Percentiles rank a stretch among this genome's conserved stretches.
phyloP scores from a whole-genome alignment of 179 eudicot genomes.

The Patellifolia procumbens region DNA sequence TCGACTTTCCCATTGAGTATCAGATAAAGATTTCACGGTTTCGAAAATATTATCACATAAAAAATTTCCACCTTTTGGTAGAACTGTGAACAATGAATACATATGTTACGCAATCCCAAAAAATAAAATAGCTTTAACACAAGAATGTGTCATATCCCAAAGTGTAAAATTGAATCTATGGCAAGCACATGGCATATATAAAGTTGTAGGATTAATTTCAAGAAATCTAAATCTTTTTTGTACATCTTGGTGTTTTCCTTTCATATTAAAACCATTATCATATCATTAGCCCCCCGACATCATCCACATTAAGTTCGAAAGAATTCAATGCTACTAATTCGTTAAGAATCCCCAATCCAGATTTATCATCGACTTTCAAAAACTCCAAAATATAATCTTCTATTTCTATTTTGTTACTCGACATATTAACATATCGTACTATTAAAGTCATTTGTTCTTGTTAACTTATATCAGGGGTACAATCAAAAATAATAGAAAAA shows the following conservation, averaged over 20 bases:
- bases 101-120: not conserved
- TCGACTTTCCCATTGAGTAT: too few relatives aligned
- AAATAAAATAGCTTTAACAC: not conserved
- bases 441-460: conserved; percentile 34
- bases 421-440: conserved; percentile 18
- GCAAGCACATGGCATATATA: not conserved
- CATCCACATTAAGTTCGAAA: not conserved
- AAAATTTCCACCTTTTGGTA: not conserved
- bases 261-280: not conserved
- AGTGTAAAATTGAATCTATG: not conserved
- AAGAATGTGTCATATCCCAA: not conserved
- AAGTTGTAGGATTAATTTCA: too few relatives aligned
- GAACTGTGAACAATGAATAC: not conserved
- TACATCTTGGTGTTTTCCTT: not conserved
- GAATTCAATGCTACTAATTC: not conserved
- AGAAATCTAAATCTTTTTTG: not conserved
- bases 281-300: not conserved
- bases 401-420: not conserved
- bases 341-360: not conserved
- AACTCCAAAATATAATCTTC: not conserved
- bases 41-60: too few relatives aligned
- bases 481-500: conserved; percentile 33
- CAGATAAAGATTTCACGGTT: not conserved
- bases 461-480: conserved; percentile 24
- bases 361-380: not conserved